These are phyloP conservation scores for Sporothrix dimorphospora DNA, from an alignment of 2,329 filamentous ascomycete genomes.

Conservation along the genomic window DNA sequence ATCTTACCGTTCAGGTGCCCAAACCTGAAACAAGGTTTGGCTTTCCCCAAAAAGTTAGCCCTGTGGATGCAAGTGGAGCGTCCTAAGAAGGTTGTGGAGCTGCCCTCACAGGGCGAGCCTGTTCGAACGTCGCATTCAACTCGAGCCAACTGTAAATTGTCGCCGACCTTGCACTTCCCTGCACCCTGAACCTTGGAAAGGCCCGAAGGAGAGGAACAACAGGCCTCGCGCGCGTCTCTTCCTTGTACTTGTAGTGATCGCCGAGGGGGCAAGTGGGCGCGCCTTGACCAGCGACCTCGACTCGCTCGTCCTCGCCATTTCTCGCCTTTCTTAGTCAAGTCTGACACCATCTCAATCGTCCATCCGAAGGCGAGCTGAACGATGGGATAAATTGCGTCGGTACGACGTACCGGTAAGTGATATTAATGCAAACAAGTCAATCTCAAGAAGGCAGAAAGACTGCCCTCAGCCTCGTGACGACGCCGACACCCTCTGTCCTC, in stretches of 20 bases:
- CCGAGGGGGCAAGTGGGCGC: background rate
- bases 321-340: background rate
- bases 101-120: background rate
- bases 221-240: background rate
- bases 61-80: background rate
- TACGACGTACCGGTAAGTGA: too few species aligned
- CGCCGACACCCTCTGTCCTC: too few species aligned
- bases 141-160: background rate
- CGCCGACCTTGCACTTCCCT: background rate
- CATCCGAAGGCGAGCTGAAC: background rate
- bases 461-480: too few species aligned
- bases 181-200: background rate
- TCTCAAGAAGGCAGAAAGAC: too few species aligned
- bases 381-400: too few species aligned
- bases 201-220: background rate
- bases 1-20: too few species aligned
- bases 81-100: background rate
- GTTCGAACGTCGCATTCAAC: background rate
- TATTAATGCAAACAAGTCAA: too few species aligned
- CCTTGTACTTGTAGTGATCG: background rate
- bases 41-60: background rate
- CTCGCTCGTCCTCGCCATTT: background rate
- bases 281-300: background rate
- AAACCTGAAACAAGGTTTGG: background rate
- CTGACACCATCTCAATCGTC: background rate